These are phyloP conservation scores for Corylus heterophylla DNA, from an alignment of 306 rosid genomes.

Conservation along the genomic window DNA sequence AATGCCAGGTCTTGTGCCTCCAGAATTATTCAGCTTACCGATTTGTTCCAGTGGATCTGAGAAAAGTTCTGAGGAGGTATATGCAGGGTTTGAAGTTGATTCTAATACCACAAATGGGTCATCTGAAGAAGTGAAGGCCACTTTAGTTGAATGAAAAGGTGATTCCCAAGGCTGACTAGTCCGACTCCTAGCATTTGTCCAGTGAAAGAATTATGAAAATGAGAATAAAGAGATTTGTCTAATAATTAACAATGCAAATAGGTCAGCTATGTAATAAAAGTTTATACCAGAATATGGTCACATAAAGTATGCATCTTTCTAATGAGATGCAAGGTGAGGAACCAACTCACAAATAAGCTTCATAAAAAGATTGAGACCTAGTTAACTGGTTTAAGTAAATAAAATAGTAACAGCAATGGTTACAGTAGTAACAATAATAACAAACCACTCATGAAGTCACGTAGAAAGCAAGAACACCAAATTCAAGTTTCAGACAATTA, in stretches of 20 bases:
- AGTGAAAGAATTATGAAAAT: slow-evolving; percentile 23
- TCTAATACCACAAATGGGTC: slow-evolving; percentile 76
- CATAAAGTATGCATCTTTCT: not conserved
- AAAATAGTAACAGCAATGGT: not conserved
- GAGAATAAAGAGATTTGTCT: not conserved
- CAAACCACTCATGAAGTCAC: not conserved
- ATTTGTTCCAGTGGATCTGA: slow-evolving; percentile 53
- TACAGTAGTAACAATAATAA: not conserved
- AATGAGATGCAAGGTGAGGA: not conserved
- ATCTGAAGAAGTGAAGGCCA: slow-evolving; percentile 35
- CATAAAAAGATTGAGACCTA: not conserved
- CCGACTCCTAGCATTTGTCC: slow-evolving; percentile 11
- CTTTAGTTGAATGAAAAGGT: slow-evolving; percentile 27
- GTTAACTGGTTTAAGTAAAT: not conserved
- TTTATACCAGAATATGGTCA: not conserved
- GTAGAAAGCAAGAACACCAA: not conserved
- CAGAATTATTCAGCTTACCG: slow-evolving; percentile 44
- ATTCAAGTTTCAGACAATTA: not conserved
- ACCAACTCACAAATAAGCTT: not conserved
- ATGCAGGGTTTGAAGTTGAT: slow-evolving; percentile 42
- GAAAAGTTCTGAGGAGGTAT: slow-evolving; percentile 44
- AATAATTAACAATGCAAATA: not conserved
- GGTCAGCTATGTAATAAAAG: not conserved
- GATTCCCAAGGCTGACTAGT: slow-evolving; percentile 36
- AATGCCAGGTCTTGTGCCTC: slow-evolving; percentile 35